phyloP scores from a whole-genome alignment of 129 eudicot species.

The Heracleum sosnowskyi region DNA sequence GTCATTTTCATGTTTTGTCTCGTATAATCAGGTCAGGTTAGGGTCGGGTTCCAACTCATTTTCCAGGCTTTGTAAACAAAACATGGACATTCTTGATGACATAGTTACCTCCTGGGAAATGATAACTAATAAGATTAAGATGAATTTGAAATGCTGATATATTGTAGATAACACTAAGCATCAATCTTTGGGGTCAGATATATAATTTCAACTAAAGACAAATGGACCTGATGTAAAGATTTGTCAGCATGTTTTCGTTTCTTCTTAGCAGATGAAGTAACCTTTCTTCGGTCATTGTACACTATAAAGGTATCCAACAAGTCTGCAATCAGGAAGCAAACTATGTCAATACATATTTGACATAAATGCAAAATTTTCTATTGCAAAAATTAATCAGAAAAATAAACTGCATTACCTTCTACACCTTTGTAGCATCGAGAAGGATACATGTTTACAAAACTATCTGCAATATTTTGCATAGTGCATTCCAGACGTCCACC shows the following conservation, averaged over 20 bases:
- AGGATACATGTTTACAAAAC: constrained; percentile 52
- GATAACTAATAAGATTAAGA: background rate
- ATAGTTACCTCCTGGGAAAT: background rate
- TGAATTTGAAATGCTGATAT: background rate
- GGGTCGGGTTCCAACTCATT: background rate
- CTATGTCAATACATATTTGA: background rate
- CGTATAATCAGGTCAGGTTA: background rate
- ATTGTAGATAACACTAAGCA: background rate
- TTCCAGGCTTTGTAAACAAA: background rate
- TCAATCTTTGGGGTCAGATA: constrained; percentile 9
- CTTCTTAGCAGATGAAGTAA: constrained; percentile 97
- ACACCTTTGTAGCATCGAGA: constrained; percentile 59
- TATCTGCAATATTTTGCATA: constrained; percentile 97
- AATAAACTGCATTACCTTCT: constrained; percentile 35
- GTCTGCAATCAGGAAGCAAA: constrained; percentile 39
- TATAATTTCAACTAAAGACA: background rate
- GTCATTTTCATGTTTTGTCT: background rate
- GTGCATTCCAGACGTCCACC: constrained; percentile 99
- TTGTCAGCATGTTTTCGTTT: constrained; percentile 61
- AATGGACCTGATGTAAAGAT: constrained; percentile 80
- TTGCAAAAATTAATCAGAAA: too few species aligned
- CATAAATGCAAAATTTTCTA: background rate
- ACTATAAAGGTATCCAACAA: constrained; percentile 83
- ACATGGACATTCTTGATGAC: background rate
- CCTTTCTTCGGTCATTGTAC: constrained; percentile 84